Evolutionary conservation across 2,329 filamentous ascomycete genomes (phyloP).

Genomic region (Colletotrichum sojae): DNA sequence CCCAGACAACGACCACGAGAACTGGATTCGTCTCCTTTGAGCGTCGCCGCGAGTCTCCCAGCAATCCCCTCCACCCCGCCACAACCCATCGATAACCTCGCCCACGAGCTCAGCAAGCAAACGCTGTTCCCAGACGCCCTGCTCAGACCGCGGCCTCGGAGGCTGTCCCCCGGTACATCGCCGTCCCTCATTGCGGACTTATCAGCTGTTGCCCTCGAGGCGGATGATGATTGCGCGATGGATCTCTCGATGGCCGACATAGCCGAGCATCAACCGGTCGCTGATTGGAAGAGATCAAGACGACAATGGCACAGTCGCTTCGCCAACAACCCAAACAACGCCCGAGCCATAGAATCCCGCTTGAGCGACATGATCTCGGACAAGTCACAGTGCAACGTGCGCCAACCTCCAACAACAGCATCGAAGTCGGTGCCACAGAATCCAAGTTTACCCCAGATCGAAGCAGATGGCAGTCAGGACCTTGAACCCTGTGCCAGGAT

Average conservation of each 20-base stretch:
- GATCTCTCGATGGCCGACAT: conserved; percentile 17
- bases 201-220: conserved; percentile 27
- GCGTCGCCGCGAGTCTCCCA: neutral
- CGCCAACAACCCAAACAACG: conserved; percentile 33
- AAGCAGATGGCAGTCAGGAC: conserved; percentile 12
- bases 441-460: conserved; percentile 7
- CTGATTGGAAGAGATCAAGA: conserved; percentile 35
- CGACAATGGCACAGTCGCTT: conserved; percentile 34
- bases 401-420: neutral
- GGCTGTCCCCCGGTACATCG: neutral
- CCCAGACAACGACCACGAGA: conserved; percentile 30
- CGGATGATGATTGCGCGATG: conserved; percentile 35
- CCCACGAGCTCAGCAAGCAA: conserved; percentile 33
- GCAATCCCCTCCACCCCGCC: neutral
- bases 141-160: neutral
- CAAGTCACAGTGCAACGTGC: conserved; percentile 25
- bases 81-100: conserved; percentile 35
- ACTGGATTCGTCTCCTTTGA: neutral
- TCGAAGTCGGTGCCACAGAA: conserved; percentile 1
- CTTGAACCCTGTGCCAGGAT: neutral
- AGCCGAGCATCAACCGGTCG: conserved; percentile 26
- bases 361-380: conserved; percentile 29
- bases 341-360: conserved; percentile 28
- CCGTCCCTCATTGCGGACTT: conserved; percentile 15
- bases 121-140: conserved; percentile 23